Conservation (phyloP, 768 basidiomycete genomes). For the Suillus cothurnatus region DNA sequence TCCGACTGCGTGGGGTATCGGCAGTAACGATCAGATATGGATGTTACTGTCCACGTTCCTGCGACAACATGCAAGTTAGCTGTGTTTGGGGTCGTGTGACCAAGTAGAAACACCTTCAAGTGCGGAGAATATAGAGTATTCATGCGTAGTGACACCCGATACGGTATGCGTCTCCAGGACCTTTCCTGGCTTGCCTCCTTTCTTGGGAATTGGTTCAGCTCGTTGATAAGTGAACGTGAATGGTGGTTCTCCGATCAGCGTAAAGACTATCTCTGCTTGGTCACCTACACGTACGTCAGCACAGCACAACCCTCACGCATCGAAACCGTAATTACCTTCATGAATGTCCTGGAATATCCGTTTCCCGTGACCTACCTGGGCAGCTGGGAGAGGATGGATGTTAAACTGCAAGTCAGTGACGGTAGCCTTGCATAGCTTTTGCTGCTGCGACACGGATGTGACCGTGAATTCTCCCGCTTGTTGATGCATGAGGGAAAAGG, state of each 20-base stretch:
- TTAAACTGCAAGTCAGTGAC: conserved; percentile 73
- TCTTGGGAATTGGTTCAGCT: conserved; percentile 67
- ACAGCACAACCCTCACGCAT: background rate
- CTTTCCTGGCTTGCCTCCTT: conserved; percentile 70
- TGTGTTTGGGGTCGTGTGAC: background rate
- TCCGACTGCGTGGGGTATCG: conserved; percentile 79
- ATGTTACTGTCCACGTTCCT: conserved; percentile 94
- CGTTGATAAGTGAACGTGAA: conserved; percentile 97
- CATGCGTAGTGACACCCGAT: conserved; percentile 68
- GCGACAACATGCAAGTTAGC: conserved; percentile 13
- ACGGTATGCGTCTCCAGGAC: conserved; percentile 93
- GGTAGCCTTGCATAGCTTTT: conserved; percentile 86
- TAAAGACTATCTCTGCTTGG: conserved; percentile 92
- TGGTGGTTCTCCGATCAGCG: conserved; percentile 87
- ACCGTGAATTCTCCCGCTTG: conserved; percentile 84
- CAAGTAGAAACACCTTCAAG: conserved; percentile 68
- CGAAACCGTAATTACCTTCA: conserved; percentile 57
- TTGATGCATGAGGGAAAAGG: conserved; percentile 85
- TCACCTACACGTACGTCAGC: conserved; percentile 54
- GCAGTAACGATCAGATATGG: conserved; percentile 88
- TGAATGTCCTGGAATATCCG: conserved; percentile 83
- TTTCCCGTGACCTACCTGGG: conserved; percentile 86
- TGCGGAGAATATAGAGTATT: conserved; percentile 92
- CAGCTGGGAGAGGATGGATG: conserved; percentile 85
- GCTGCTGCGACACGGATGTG: conserved; percentile 87